Evolutionary conservation across 257 asterid species (phyloP), one percentile per base, ranked within the genome.

Genomic region (Eustoma russellianum): DNA sequence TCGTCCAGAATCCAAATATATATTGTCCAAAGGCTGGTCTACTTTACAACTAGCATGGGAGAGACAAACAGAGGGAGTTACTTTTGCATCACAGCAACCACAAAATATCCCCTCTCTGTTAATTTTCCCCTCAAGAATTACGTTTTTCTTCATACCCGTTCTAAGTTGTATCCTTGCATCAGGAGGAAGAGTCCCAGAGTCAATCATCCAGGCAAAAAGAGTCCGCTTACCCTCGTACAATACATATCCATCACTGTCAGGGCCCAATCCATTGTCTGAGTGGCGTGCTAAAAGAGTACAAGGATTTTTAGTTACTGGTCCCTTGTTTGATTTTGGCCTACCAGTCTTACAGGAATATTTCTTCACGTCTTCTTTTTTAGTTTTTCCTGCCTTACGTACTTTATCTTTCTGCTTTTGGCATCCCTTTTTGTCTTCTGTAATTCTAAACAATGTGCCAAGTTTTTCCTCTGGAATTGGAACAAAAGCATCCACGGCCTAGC

Each of bases 201-300:
- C 95, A 74, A 85, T 73, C 95, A 88, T 83, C 99, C 99, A 92
- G 3, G 97, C 69, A 35, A 88, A 74, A 74, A 92, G 74, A 59
- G 76, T 72, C 17, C 81, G 88, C 46, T 77, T 79, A 52, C 90
- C 95, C 44, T 74, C 78, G 28, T 73, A 81, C 28, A 79, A 52
- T 41, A 61, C 74, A 62, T 64, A 74, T 50, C 62, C 82, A 58
- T 70, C 79, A 55, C 69, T 53, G 65, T 74, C 79, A 28, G 48
- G 66, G 24, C 61, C 63, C 13, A 70, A 68, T 57, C 79, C 89
- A 45, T 75, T 82, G 59, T 66, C 75, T 16, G 93, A 77, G 61
- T 53, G 76, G 44, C 98, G 94, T 24, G 88, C 95, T 74, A 79
- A 69, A 56, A 88, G 65, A 46, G 84, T 53, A 47, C 55, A 61